Conservation (phyloP, 164 flowering plant species). For the Kingdonia uniflora region DNA sequence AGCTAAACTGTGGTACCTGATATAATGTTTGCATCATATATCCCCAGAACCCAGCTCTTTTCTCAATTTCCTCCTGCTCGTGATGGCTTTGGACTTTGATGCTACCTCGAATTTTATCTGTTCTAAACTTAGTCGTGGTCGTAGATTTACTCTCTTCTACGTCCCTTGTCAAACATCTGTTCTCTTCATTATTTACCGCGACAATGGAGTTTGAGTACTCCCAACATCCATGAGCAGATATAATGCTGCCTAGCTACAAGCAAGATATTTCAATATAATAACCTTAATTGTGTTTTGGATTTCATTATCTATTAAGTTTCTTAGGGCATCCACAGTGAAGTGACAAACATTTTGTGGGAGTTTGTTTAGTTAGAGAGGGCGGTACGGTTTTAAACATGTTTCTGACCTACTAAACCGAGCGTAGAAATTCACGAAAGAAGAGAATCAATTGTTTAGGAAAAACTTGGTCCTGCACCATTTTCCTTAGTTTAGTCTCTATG, state of each 20-base stretch:
- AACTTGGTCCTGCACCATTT: neutral
- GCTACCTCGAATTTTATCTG: constrained; percentile 8
- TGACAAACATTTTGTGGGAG: too few species aligned
- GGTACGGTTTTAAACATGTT: too few species aligned
- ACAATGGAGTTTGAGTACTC: constrained; percentile 6
- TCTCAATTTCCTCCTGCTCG: constrained; percentile 19
- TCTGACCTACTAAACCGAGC: too few species aligned
- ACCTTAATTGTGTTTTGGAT: neutral
- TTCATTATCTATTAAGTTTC: neutral
- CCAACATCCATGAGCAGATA: constrained; percentile 44
- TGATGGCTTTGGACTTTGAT: constrained; percentile 31
- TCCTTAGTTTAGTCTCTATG: too few species aligned
- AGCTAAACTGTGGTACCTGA: constrained; percentile 41
- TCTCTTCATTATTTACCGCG: constrained; percentile 9
- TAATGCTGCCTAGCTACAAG: constrained; percentile 31
- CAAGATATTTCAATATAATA: neutral
- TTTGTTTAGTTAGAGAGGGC: too few species aligned
- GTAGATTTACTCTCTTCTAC: constrained; percentile 12
- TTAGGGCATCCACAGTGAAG: too few species aligned
- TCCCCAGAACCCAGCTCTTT: constrained; percentile 47
- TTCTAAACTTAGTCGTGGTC: constrained; percentile 10
- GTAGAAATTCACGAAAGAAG: too few species aligned
- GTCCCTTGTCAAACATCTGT: constrained; percentile 2
- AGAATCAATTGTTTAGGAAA: neutral
- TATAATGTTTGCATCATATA: constrained; percentile 41